phyloP scores from a whole-genome alignment of 176 grass and related monocot species.

The Eleusine coracana region DNA sequence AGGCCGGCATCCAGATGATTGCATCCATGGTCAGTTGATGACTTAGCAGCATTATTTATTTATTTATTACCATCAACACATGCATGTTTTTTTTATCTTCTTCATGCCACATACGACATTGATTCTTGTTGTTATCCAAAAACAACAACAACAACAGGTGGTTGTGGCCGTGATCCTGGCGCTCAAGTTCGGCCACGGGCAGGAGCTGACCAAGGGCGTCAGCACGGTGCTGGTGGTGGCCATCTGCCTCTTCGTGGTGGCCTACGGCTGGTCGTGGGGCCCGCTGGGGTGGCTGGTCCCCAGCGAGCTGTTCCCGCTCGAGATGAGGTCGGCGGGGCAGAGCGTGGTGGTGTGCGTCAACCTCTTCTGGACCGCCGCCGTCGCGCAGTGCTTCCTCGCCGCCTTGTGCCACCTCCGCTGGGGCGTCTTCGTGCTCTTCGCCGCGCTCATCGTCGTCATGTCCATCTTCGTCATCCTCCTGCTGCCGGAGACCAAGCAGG shows the following conservation, averaged over 20 bases:
- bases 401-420: slow-evolving; percentile 85
- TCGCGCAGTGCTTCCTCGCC: slow-evolving; percentile 98
- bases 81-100: too few species aligned
- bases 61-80: too few species aligned
- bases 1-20: slow-evolving; percentile 92
- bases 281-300: slow-evolving; percentile 97
- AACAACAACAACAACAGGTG: slow-evolving; percentile 33
- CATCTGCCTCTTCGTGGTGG: slow-evolving; percentile 86
- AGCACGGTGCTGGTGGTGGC: slow-evolving; percentile 68
- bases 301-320: slow-evolving; percentile 89
- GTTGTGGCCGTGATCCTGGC: slow-evolving; percentile 69
- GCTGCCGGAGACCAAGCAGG: slow-evolving; percentile 96
- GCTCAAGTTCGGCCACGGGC: slow-evolving; percentile 73
- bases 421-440: slow-evolving; percentile 92
- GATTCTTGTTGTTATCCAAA: too few species aligned
- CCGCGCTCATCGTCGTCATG: slow-evolving; percentile 80
- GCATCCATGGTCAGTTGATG: slow-evolving; percentile 54
- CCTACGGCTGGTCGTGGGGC: slow-evolving; percentile 96
- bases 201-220: slow-evolving; percentile 63
- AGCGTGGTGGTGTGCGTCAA: slow-evolving; percentile 98
- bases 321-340: slow-evolving; percentile 91
- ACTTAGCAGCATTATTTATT: not conserved
- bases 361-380: slow-evolving; percentile 94
- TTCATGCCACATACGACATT: too few species aligned
- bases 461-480: slow-evolving; percentile 79